Evolutionary conservation across 257 asterid genomes (phyloP), one percentile per base, ranked within the genome.

Genomic region (Oldenlandia corymbosa): DNA sequence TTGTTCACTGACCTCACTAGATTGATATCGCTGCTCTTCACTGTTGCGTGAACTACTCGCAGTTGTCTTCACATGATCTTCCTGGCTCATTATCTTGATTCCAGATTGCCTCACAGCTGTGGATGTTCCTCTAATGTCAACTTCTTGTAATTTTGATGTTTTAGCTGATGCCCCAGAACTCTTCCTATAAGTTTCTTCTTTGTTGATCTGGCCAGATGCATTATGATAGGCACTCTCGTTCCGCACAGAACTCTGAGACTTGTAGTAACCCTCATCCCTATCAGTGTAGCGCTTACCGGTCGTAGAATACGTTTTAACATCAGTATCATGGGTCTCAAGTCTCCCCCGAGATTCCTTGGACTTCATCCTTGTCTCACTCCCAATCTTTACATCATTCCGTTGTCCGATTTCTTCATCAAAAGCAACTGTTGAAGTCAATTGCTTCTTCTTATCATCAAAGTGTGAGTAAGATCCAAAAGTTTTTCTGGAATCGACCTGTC

Each of bases 341-440:
- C 51, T 65, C 49, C 74, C 88, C n/a, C 5, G 72, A 65, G 77
- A 78, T 28, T 79, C 83, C 71, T 89, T 84, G 48, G 86, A 71
- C 75, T 87, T 88, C 69, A 70, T 70, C 72, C 69, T 74, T 10
- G 79, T 75, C 72, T 80, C 86, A 50, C 85, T 71, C 66, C 74
- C 81, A 58, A 68, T 71, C 68, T 67, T 68, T 73, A 78, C 80
- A 66, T 54, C 68, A 55, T 74, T 66, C 73, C 69, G 55, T 65
- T 73, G 72, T 30, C 68, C 75, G 69, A 70, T 74, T 60, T 69
- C 69, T 49, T 76, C 80, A 66, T 79, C 80, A 60, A 67, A 21
- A 47, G 61, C 74, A 23, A 60, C 73, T 42, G 56, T 69, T 47
- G 71, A 75, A 49, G 76, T 55, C 49, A 77, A 66, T 66, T 71